Evolutionary conservation across 805 yeast species (phyloP).

Genomic region (Kluyveromyces aestuarii): DNA sequence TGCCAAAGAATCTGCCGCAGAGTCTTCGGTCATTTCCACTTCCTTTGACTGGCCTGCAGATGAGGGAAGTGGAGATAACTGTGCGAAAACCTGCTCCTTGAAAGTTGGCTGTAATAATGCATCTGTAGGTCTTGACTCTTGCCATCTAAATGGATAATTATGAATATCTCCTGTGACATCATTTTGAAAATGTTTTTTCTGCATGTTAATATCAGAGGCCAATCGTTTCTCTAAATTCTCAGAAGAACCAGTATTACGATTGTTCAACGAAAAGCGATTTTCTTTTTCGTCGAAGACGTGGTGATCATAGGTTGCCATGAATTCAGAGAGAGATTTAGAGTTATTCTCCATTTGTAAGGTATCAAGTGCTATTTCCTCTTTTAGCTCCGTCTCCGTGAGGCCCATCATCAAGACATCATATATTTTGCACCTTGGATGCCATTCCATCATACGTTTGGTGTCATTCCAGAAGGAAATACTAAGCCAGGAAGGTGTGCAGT

Average conservation of each 20-base stretch:
- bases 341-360: conserved; percentile 34
- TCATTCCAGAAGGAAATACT: conserved; percentile 88
- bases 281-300: conserved; percentile 34
- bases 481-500: conserved; percentile 91
- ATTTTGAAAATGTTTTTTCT: not conserved
- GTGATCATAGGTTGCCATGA: conserved; percentile 63
- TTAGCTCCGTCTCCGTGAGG: conserved; percentile 81
- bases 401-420: conserved; percentile 99
- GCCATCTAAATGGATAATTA: not conserved
- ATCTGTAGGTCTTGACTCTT: conserved; percentile 3
- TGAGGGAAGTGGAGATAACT: not conserved
- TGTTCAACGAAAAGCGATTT: not conserved
- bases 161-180: not conserved
- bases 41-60: not conserved
- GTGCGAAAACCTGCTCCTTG: not conserved
- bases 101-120: conserved; percentile 5
- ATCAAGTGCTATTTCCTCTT: conserved; percentile 52
- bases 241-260: not conserved
- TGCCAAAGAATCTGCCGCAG: conserved; percentile 14
- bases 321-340: conserved; percentile 39
- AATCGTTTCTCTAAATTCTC: not conserved
- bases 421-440: conserved; percentile 93
- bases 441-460: conserved; percentile 38
- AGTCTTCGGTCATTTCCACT: not conserved
- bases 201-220: not conserved